Evolutionary conservation across 2,329 filamentous ascomycete species (phyloP).

Genomic region (Colletotrichum echinochloae): DNA sequence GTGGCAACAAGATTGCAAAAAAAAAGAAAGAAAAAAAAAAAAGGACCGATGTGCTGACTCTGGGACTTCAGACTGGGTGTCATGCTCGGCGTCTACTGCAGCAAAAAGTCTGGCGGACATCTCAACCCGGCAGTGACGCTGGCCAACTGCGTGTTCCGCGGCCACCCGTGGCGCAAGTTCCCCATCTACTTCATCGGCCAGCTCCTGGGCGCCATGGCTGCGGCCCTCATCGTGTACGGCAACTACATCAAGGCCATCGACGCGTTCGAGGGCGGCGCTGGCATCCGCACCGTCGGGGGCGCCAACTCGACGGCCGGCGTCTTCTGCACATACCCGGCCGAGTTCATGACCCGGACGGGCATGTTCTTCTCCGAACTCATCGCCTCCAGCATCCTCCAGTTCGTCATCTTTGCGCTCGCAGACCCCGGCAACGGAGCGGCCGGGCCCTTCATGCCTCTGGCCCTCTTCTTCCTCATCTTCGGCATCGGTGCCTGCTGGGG

Average conservation of each 20-base stretch:
- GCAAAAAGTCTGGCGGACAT: conserved; percentile 74
- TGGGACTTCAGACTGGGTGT: conserved; percentile 64
- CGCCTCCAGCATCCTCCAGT: conserved; percentile 75
- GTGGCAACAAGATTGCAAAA: background rate
- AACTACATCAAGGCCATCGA: conserved; percentile 76
- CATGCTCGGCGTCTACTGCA: conserved; percentile 77
- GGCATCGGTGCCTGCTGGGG: conserved; percentile 80
- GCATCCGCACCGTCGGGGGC: conserved; percentile 70
- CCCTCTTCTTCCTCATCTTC: conserved; percentile 78
- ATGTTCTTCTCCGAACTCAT: conserved; percentile 81
- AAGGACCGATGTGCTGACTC: conserved; percentile 10
- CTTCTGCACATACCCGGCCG: conserved; percentile 78
- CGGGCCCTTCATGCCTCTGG: conserved; percentile 68
- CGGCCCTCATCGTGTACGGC: conserved; percentile 67
- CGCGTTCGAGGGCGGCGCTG: conserved; percentile 68
- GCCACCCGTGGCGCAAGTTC: conserved; percentile 76
- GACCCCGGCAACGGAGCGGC: conserved; percentile 69
- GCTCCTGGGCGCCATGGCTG: conserved; percentile 74
- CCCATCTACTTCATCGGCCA: conserved; percentile 76
- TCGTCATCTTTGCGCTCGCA: conserved; percentile 77
- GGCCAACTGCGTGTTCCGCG: conserved; percentile 75
- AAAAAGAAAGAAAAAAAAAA: background rate
- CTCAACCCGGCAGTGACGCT: conserved; percentile 80
- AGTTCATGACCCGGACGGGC: conserved; percentile 73
- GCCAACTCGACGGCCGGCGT: conserved; percentile 74